These are phyloP conservation scores for Vanrija sp. DNA, from an alignment of 1,284 basidiomycete species.

Conservation along the genomic window DNA sequence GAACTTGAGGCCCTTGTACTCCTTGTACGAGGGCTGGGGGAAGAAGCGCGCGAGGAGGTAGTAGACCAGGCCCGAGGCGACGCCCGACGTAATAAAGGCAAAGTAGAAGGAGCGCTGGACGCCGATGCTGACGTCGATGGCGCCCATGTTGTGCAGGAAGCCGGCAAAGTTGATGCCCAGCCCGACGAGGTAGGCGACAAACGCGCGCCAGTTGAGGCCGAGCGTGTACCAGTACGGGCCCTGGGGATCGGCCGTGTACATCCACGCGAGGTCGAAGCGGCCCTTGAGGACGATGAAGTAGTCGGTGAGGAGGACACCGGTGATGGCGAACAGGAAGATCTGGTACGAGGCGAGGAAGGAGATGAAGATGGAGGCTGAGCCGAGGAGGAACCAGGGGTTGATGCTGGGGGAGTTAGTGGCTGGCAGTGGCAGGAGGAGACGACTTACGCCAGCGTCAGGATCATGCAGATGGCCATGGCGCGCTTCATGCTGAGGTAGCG, in stretches of 20 bases:
- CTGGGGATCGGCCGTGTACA: conserved; percentile 59
- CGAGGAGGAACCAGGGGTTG: conserved; percentile 70
- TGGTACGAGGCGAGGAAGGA: conserved; percentile 64
- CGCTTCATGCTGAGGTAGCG: conserved; percentile 77
- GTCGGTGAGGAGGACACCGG: conserved; percentile 73
- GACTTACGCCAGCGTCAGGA: conserved; percentile 18
- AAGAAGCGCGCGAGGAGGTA: conserved; percentile 24
- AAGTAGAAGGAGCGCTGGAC: conserved; percentile 30
- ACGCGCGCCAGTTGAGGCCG: conserved; percentile 60
- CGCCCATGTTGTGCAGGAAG: conserved; percentile 30
- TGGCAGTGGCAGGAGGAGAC: not conserved
- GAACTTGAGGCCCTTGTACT: conserved; percentile 22
- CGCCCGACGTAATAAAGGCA: conserved; percentile 33
- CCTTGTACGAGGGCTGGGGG: conserved; percentile 27
- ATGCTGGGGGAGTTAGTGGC: conserved; percentile 7
- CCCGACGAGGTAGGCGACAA: conserved; percentile 24
- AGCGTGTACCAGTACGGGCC: conserved; percentile 55
- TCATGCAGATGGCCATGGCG: conserved; percentile 64
- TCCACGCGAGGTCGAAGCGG: conserved; percentile 63
- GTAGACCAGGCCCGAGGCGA: conserved; percentile 26
- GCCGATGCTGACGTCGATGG: conserved; percentile 12
- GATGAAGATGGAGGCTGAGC: conserved; percentile 68
- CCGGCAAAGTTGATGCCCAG: conserved; percentile 30
- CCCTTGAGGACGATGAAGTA: conserved; percentile 72
- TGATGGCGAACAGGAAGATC: conserved; percentile 24